Evolutionary conservation across 495 filamentous ascomycete species (phyloP), one percentile per base, ranked within the genome.

Genomic region (Evernia prunastri): DNA sequence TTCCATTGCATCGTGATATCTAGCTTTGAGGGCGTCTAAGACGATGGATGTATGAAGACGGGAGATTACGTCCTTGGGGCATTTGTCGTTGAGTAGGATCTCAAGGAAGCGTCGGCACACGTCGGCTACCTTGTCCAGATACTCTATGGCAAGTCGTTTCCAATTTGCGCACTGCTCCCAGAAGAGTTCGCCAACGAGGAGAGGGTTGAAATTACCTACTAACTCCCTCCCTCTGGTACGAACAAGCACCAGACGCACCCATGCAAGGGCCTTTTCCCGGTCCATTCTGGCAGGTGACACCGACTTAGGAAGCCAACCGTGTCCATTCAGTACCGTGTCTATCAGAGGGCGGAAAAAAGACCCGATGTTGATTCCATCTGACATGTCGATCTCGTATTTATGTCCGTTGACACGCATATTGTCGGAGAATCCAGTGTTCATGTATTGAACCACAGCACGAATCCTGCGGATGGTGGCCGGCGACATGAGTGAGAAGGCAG

Each of bases 131-230:
- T 69, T 6, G 64, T 58, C 18, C 72, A 49, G 0, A 63, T 79
- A 74, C 0, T 13, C 11, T 7, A 29, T 53, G 1, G 74, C 77
- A 10, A 79, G 60, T 0, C 40, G 36, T 23, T 72, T 68, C 78
- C 78, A 80, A 4, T 76, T 75, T 7, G 67, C 23, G 0, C 70
- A 75, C 66, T 82, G 78, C 33, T 80, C 74, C 23, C 74, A 73
- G 25, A 81, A 81, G 0, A 82, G 65, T 17, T 68, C 72, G 0
- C 74, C 76, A 0, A 83, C 68, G 0, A 81, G 64, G 2, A 79
- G 67, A 23, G 76, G 75, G 40, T 81, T 82, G 54, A 73, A 69
- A 45, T 63, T 81, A 9, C 82, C 82, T 3, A 77, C 68, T 0
- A 83, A 66, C 43, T 82, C 77, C 51, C 72, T 69, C 4, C 79